Base-by-base conservation (phyloP, 805 yeast genomes). In the Yarrowia hollandica region DNA sequence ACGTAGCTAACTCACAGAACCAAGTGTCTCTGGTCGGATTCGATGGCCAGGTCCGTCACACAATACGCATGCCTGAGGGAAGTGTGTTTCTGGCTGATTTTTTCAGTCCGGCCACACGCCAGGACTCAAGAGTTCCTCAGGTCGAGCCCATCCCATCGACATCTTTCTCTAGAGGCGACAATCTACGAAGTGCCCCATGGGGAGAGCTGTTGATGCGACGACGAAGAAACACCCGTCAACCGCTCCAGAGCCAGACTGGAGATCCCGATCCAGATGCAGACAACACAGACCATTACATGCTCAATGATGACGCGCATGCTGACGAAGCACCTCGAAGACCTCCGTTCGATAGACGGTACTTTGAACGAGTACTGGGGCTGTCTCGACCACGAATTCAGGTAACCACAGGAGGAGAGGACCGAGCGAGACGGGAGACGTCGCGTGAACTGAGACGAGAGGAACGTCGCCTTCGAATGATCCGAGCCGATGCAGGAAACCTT, bases 1-100 rank as follows among this genome's bases (percentile, higher is more conserved):
- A 52, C 35, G 58, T 37, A n/a, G 58, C 44, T 12, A 52, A 52
- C 26, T 35, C 58, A 18, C 58, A 52, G n/a, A 52, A 52, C 44
- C 58, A 52, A 35, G 35, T 52, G 16, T 48, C 39, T 4, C 25
- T 48, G 4, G 55, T 48, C 10, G 55, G 39, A 0, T 48, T 31
- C n/a, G 55, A 48, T 11, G 55, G 55, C 2, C 55, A 48, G 30
- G 55, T 48, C 1, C 39, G 55, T 3, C 55, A 48, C 15, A 48
- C 31, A 34, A 22, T 48, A 21, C 21, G 55, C 5, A 48, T 48
- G 55, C 55, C 55, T 30, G 55, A 33, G 16, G 55, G 55, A 5
- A 48, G 55, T 12, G 55, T 48, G 2, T 48, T 31, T n/a, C 30
- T 31, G 38, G 55, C 55, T 1, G 55, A 48, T 23, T 48, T 48